Base-by-base conservation (phyloP, 306 rosid genomes). In the Heteromeles arbutifolia region DNA sequence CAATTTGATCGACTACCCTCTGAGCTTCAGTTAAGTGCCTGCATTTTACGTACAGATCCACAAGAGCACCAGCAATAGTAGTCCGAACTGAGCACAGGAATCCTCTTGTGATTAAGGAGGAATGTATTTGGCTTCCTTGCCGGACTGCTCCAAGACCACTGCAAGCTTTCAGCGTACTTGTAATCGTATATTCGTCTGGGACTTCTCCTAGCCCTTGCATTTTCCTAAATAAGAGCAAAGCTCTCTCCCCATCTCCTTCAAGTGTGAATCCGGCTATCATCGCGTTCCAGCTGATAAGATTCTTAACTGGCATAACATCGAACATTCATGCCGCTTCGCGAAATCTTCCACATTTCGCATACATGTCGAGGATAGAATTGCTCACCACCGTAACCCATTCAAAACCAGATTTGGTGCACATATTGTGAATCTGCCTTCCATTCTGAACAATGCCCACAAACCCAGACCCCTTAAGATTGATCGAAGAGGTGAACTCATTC, bases 281-380 rank as follows among this genome's bases (percentile, higher is more conserved):
- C 4, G 85, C 72, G 32, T 90, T 90, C 93, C 93, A 90, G 65
- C 79, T 90, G n/a, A 90, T 78, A 75, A 85, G 73, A 77, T 84
- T 85, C 67, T 67, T 83, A n/a, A 66, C 68, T 1, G 85, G 87
- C 88, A 88, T 82, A 28, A 56, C 26, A 57, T 77, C 52, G 37
- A 88, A 88, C 82, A 85, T 81, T 57, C 5, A 63, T 0, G 70
- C 79, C 1, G 96, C 91, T 43, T 90, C 91, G 11, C 21, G 3
- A 44, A 83, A 75, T 84, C 79, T 82, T 4, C 89, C 86, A 68
- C 88, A 90, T 70, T 86, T 90, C 1, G 83, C 81, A 68, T 88
- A 88, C 96, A 88, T 85, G 80, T 88, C 92, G 45, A 90, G 69
- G 26, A 88, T 52, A 39, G 91, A 84, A 77, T 90, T 90, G 19